Evolutionary conservation across 2,329 filamentous ascomycete genomes (phyloP), one percentile per base, ranked within the genome.

Genomic region (Fusarium sp.): DNA sequence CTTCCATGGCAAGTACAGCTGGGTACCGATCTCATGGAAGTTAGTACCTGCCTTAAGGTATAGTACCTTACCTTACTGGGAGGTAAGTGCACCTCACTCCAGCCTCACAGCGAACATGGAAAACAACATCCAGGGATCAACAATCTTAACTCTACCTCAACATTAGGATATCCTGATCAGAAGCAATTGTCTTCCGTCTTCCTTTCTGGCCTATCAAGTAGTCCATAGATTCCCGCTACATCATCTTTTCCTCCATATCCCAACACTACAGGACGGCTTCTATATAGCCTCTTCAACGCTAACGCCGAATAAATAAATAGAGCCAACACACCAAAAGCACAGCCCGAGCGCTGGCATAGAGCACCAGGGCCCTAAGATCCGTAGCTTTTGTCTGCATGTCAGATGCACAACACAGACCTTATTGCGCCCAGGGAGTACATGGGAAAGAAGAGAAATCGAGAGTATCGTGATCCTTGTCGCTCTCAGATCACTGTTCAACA

Each of bases 401-500:
- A 72, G 58, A 69, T 54, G 59, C 35, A 38, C 53, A n/a, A 62
- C 63, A 75, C 60, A 74, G 72, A 69, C 68, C 66, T 69, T 36
- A 57, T 24, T 72, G 47, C 48, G 51, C 47, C 66, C 57, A 39
- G 28, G 66, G 45, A 58, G 51, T 30, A 26, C 47, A 47, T 24
- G 36, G 36, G 30, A 41, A 66, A 57, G 39, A 51, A 42, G 56
- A 58, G 60, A 48, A 60, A 70, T 41, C 64, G 57, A 66, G 35
- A 38, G 55, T 35, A 69, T 53, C 59, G 26, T 24, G 20, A 70
- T 60, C 72, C 64, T 64, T 72, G 58, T 53, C 41, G n/a, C 17
- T 50, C 51, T 41, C 61, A 39, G 55, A 45, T 62, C 44, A 47
- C 44, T 18, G 14, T 66, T 59, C 24, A 28, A 38, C 47, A 47